phyloP scores from a whole-genome alignment of 2,329 filamentous ascomycete genomes.

The Colletotrichum scovillei region DNA sequence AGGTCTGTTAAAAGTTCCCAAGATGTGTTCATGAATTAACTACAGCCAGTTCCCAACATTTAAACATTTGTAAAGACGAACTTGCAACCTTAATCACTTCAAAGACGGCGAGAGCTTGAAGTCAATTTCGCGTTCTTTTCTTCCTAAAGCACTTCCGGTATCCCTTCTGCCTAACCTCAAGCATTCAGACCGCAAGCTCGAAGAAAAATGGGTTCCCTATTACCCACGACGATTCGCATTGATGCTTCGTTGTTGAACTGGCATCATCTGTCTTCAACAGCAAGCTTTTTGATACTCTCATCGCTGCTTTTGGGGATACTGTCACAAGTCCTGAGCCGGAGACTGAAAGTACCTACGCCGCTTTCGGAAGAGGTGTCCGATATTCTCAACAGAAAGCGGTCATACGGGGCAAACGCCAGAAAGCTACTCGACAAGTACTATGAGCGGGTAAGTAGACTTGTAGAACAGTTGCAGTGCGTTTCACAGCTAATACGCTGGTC shows the following conservation, averaged over 20 bases:
- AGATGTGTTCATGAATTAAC: no score
- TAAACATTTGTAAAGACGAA: not conserved
- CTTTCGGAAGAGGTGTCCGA: conserved; percentile 1
- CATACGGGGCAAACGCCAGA: no score
- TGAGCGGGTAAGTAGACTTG: no score
- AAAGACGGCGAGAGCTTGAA: no score
- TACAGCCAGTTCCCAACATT: no score
- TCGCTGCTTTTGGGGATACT: not conserved
- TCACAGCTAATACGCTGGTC: no score
- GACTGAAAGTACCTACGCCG: conserved; percentile 8
- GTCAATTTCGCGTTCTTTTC: no score
- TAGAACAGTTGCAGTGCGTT: no score
- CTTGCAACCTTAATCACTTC: not conserved
- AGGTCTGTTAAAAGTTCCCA: not conserved
- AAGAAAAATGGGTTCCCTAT: not conserved
- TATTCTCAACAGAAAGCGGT: not conserved
- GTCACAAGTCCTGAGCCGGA: not conserved
- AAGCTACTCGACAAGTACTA: no score
- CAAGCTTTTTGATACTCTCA: not conserved
- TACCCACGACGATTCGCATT: not conserved
- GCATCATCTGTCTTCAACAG: not conserved
- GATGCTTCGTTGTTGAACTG: not conserved
- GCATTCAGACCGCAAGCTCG: no score
- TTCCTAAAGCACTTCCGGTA: no score
- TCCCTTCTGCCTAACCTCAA: no score